Conservation (phyloP, 306 rosid genomes). For the Bauhinia variegata region DNA sequence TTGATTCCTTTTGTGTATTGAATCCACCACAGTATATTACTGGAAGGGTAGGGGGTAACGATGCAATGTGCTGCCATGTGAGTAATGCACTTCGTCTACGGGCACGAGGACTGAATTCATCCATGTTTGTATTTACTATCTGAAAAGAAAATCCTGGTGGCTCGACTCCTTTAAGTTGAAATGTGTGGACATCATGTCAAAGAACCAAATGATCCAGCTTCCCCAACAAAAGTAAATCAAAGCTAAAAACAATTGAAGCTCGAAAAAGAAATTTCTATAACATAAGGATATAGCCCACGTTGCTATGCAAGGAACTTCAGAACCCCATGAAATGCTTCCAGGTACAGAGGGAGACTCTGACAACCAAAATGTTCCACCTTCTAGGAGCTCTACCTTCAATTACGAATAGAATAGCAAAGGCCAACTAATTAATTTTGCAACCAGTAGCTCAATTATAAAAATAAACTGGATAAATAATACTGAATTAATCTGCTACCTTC, state of each 20-base stretch:
- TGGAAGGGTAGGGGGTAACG: slow-evolving; percentile 91
- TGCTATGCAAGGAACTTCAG: slow-evolving; percentile 83
- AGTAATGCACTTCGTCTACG: slow-evolving; percentile 96
- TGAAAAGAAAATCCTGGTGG: slow-evolving; percentile 95
- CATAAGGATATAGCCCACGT: slow-evolving; percentile 98
- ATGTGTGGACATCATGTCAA: slow-evolving; percentile 99
- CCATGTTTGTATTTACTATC: slow-evolving; percentile 95
- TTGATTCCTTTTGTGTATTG: slow-evolving; percentile 96
- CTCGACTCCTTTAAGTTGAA: slow-evolving; percentile 95
- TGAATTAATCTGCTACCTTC: slow-evolving; percentile 55
- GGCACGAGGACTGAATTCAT: slow-evolving; percentile 82
- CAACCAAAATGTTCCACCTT: slow-evolving; percentile 99
- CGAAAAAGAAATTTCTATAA: slow-evolving; percentile 20
- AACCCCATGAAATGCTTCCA: slow-evolving; percentile 98
- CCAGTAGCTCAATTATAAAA: slow-evolving; percentile 4
- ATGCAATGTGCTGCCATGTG: slow-evolving; percentile 99
- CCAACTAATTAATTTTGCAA: slow-evolving; percentile 2
- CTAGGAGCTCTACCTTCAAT: slow-evolving; percentile 84
- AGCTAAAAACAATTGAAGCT: slow-evolving; percentile 28
- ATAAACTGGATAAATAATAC: slow-evolving; percentile 1
- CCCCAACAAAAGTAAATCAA: slow-evolving; percentile 25
- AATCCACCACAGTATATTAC: slow-evolving; percentile 97
- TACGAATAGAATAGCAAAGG: slow-evolving; percentile 11
- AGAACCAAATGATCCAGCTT: slow-evolving; percentile 49
- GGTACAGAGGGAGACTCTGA: slow-evolving; percentile 98